phyloP scores from a whole-genome alignment of 306 rosid genomes.

The Pyrus communis region DNA sequence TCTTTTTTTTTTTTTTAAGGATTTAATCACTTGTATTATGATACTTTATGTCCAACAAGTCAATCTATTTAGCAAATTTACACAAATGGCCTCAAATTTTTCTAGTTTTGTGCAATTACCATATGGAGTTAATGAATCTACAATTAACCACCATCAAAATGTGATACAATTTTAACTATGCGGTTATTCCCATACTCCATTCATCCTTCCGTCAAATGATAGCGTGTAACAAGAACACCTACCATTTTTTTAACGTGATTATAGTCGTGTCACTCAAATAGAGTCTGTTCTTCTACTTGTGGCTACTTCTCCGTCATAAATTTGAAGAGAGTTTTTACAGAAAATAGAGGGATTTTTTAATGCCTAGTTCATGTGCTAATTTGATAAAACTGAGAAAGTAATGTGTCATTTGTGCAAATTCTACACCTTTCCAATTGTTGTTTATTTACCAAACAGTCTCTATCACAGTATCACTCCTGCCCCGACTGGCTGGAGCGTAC shows the following conservation, averaged over 20 bases:
- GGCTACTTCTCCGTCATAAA: no score
- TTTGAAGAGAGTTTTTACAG: no score
- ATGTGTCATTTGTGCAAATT: background rate
- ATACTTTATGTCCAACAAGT: background rate
- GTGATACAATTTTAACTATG: background rate
- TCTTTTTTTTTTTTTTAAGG: no score
- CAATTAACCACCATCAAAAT: background rate
- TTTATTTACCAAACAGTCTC: conserved; percentile 7
- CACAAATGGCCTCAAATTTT: background rate
- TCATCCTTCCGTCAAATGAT: background rate
- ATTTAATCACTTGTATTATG: no score
- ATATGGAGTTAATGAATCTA: background rate
- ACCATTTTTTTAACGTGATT: no score
- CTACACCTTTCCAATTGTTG: background rate
- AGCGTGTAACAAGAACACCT: no score
- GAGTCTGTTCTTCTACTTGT: background rate
- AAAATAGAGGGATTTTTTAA: background rate
- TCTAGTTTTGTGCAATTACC: background rate
- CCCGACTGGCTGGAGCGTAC: background rate
- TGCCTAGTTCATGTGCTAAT: background rate
- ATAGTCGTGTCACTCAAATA: background rate
- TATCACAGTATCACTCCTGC: background rate
- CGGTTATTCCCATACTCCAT: background rate
- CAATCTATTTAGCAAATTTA: background rate
- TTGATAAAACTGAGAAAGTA: background rate